Conservation (phyloP, 306 rosid genomes). For the Argentina anserina region DNA sequence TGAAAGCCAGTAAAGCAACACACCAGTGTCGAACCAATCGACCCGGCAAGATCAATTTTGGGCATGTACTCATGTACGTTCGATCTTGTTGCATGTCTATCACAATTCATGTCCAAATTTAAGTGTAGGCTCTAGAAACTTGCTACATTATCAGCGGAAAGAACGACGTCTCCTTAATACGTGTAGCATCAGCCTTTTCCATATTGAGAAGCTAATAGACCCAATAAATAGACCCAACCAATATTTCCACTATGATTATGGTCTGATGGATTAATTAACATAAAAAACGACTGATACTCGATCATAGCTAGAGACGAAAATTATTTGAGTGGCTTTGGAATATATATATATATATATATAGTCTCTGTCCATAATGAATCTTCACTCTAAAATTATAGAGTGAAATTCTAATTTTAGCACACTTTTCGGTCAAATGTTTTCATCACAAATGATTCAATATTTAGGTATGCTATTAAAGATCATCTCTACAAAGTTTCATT, state of each 20-base stretch:
- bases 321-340: no score
- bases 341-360: no score
- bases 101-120: not conserved
- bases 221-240: not conserved
- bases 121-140: not conserved
- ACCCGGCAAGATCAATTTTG: not conserved
- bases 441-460: no score
- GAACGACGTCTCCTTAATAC: not conserved
- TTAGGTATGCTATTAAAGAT: no score
- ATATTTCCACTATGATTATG: not conserved
- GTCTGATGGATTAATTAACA: no score
- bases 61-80: not conserved
- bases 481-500: no score
- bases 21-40: not conserved
- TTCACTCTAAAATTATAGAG: no score
- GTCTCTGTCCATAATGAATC: no score
- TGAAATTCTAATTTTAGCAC: no score
- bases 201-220: not conserved
- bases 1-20: not conserved
- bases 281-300: no score
- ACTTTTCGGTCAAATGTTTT: no score
- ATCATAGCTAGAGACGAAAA: no score
- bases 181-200: not conserved
- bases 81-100: not conserved
- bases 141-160: not conserved